These are phyloP conservation scores for Phytophthora capsici DNA, from an alignment of 352 stramenopile species.

Conservation along the genomic window DNA sequence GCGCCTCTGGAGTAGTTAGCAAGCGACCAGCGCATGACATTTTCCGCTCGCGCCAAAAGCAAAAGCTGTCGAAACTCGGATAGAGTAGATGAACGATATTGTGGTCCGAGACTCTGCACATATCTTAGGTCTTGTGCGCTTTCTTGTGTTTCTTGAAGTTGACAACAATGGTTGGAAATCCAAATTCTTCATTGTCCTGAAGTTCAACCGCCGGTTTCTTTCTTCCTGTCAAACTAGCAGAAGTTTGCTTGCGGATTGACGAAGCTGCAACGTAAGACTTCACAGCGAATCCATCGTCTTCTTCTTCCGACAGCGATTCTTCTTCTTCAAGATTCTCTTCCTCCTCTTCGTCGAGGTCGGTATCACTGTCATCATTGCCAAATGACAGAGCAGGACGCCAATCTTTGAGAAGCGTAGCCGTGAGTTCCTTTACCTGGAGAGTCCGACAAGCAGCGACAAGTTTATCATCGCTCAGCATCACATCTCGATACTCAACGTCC, in stretches of 20 bases:
- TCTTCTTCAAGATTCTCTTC: slow-evolving; percentile 41
- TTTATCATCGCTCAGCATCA: slow-evolving; percentile 43
- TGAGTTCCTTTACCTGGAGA: slow-evolving; percentile 37
- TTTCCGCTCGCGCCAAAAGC: slow-evolving; percentile 86
- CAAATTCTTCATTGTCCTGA: slow-evolving; percentile 45
- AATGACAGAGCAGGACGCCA: slow-evolving; percentile 36
- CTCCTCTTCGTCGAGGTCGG: slow-evolving; percentile 50
- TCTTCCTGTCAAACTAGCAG: slow-evolving; percentile 3
- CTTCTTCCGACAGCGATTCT: slow-evolving; percentile 44
- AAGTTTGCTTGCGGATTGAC: background rate
- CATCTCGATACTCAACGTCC: slow-evolving; percentile 26
- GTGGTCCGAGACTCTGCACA: slow-evolving; percentile 11
- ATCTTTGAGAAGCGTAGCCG: slow-evolving; percentile 34
- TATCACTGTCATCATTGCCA: slow-evolving; percentile 32
- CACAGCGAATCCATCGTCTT: slow-evolving; percentile 37
- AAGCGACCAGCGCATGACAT: slow-evolving; percentile 88
- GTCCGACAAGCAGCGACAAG: slow-evolving; percentile 39
- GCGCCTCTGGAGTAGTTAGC: slow-evolving; percentile 63
- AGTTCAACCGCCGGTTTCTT: slow-evolving; percentile 25
- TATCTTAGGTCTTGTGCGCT: slow-evolving; percentile 29
- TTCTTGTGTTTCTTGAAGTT: slow-evolving; percentile 62
- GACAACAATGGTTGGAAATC: slow-evolving; percentile 43
- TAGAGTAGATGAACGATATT: slow-evolving; percentile 36
- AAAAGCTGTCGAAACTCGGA: slow-evolving; percentile 83
- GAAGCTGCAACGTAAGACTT: slow-evolving; percentile 18